Conservation (phyloP, 1,139 yeast genomes). For the Blastobotrys niveus region DNA sequence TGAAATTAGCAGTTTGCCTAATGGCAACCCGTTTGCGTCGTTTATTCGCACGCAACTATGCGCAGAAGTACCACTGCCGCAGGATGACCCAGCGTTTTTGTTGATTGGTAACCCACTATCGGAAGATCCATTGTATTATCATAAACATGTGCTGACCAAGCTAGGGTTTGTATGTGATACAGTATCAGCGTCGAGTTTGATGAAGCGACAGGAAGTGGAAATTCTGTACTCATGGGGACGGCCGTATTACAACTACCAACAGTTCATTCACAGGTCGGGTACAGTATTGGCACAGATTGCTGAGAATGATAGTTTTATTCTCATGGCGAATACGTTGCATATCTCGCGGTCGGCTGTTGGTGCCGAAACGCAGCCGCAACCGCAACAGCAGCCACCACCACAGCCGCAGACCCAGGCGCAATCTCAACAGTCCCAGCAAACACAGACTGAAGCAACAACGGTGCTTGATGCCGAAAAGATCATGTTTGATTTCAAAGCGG, state of each 20-base stretch:
- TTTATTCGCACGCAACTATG: constrained; percentile 48
- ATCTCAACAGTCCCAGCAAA: background rate
- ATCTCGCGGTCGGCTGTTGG: constrained; percentile 26
- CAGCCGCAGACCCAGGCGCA: constrained; percentile 26
- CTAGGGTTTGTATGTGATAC: constrained; percentile 78
- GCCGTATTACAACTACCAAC: constrained; percentile 76
- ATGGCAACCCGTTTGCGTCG: constrained; percentile 80
- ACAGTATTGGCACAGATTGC: constrained; percentile 83
- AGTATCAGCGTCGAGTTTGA: constrained; percentile 45
- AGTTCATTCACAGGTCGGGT: constrained; percentile 85
- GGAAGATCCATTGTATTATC: constrained; percentile 55
- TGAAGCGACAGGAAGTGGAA: constrained; percentile 36
- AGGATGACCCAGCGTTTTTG: constrained; percentile 6
- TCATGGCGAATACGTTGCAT: constrained; percentile 39
- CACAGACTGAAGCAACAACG: background rate
- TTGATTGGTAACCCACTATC: constrained; percentile 31
- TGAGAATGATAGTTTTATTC: constrained; percentile 70
- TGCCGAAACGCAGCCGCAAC: constrained; percentile 1
- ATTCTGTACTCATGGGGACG: constrained; percentile 86
- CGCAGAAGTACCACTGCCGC: background rate
- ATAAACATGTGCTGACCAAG: constrained; percentile 52
- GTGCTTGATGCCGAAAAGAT: constrained; percentile 48
- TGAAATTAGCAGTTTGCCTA: constrained; percentile 73
- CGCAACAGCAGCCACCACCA: constrained; percentile 24
- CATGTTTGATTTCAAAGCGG: constrained; percentile 60